Base-by-base conservation (phyloP, 768 basidiomycete species). In the Kwoniella dendrophila region DNA sequence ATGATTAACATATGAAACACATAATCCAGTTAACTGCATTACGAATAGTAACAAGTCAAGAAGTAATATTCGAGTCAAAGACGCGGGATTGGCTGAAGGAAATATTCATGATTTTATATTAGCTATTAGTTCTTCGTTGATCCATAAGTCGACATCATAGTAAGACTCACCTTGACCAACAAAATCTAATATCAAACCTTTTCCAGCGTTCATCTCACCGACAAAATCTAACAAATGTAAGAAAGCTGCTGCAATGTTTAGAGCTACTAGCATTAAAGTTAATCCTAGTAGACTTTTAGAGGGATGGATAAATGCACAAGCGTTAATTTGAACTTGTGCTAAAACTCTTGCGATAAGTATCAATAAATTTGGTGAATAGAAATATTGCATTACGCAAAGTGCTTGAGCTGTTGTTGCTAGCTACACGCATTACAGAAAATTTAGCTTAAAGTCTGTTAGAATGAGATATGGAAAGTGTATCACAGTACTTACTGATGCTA, bases 151-250 rank as follows among this genome's bases (percentile, higher is more conserved):
- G 36, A 38, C 36, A 38, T 38, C 36, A 38, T 38, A 8, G 29
- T 8, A 12, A 47, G 53, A 69, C 69, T 43, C 59, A 75, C 73
- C 49, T 49, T 75, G 71, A 10, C 73, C 73, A 3, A 72, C 66
- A 27, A 75, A 75, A 56, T 75, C 73, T 52, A 75, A 43, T 44
- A 75, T 47, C 26, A 75, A 10, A 0, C 71, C 67, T 32, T 69
- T 72, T 16, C 64, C 64, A 4, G 63, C 71, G 33, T 64, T 62
- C 50, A 55, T 50, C 0, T 63, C 69, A 24, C 51, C 59, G n/a
- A 54, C 40, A 49, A 67, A 69, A 32, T 71, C 73, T 22, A 74
- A 47, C 14, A 69, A 10, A 58, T 74, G 73, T 27, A 74, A 51
- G 2, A 70, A 56, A 10, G 16, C 58, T 22, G 67, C 70, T 2